Conservation (phyloP, 305 asterid species). For the Plantago coronopus region DNA sequence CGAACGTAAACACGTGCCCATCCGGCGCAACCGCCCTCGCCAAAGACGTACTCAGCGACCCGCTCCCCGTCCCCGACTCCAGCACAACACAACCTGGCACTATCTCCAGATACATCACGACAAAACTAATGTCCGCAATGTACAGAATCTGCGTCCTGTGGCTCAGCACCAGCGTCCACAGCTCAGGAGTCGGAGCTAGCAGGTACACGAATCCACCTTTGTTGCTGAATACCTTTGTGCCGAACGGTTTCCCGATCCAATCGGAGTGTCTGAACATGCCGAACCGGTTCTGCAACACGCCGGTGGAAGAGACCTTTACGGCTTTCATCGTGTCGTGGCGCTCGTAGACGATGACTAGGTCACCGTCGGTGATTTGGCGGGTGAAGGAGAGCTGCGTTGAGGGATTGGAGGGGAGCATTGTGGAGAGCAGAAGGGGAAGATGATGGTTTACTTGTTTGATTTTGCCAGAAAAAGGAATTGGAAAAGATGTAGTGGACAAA, state of each 20-base stretch:
- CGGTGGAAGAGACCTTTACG: conserved; percentile 54
- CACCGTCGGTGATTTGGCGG: conserved; percentile 57
- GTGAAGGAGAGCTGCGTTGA: conserved; percentile 50
- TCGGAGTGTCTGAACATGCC: conserved; percentile 86
- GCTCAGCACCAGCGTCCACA: conserved; percentile 91
- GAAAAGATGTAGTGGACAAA: too few relatives aligned
- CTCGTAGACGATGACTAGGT: conserved; percentile 77
- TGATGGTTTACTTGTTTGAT: too few relatives aligned
- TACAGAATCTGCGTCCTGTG: conserved; percentile 95
- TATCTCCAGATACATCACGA: conserved; percentile 82
- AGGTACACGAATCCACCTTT: conserved; percentile 79
- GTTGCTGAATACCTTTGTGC: conserved; percentile 70
- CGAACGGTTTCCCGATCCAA: conserved; percentile 87
- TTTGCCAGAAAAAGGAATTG: too few relatives aligned
- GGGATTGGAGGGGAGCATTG: conserved; percentile 49
- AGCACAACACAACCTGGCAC: conserved; percentile 90
- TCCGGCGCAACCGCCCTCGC: conserved; percentile 85
- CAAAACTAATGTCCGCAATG: conserved; percentile 86
- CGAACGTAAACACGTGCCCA: conserved; percentile 84
- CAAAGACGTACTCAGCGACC: conserved; percentile 80
- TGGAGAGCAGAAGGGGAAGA: too few relatives aligned
- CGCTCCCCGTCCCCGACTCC: conserved; percentile 97
- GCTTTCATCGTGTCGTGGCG: conserved; percentile 74
- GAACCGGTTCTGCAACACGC: conserved; percentile 76
- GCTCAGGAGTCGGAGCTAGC: conserved; percentile 88